Evolutionary conservation across 2,329 filamentous ascomycete genomes (phyloP).

Genomic region (Neurospora sp.): DNA sequence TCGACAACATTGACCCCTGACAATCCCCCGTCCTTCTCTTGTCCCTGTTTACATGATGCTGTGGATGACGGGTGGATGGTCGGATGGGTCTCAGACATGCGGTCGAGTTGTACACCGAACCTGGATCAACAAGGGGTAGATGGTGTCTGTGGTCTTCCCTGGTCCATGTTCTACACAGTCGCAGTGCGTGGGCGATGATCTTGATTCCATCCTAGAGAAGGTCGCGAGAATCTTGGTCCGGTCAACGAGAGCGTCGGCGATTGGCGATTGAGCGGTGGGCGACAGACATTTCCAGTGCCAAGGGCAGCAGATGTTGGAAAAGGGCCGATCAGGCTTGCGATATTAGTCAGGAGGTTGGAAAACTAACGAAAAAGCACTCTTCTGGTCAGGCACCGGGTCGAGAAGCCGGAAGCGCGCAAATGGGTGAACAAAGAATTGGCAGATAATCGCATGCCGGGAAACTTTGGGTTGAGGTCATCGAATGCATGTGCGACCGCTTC

Average conservation of each 20-base stretch:
- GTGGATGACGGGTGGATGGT: neutral
- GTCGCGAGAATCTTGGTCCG: neutral
- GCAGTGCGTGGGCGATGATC: neutral
- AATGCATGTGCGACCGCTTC: neutral
- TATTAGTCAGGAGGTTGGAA: neutral
- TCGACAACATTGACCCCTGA: neutral
- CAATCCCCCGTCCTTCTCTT: neutral
- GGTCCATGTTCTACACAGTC: neutral
- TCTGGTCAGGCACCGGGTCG: neutral
- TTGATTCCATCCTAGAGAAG: neutral
- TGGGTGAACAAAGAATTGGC: neutral
- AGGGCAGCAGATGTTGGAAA: neutral
- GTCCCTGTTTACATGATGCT: neutral
- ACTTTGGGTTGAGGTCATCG: neutral
- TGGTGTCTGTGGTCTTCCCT: neutral
- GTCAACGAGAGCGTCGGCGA: neutral
- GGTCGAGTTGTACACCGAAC: neutral
- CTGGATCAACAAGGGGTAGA: neutral
- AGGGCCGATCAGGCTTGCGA: neutral
- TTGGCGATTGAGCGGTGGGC: neutral
- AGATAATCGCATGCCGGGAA: neutral
- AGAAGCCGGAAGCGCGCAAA: neutral
- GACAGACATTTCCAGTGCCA: neutral
- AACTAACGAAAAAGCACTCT: neutral
- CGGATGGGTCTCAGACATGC: neutral